These are phyloP conservation scores for Lophiostoma macrostomum DNA, from an alignment of 495 filamentous ascomycete species.

Conservation along the genomic window DNA sequence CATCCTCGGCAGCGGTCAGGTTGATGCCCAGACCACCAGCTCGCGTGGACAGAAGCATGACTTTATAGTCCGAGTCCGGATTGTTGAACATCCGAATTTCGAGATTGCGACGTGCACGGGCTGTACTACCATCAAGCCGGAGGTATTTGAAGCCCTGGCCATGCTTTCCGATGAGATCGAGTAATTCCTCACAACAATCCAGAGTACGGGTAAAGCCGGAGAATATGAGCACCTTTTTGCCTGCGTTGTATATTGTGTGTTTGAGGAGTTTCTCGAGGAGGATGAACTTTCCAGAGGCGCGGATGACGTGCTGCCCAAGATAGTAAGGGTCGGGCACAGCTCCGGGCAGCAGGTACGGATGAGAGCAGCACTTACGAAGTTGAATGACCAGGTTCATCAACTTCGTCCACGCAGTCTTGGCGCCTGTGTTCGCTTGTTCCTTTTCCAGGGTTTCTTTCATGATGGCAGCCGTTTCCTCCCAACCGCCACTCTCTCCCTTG, in stretches of 20 bases:
- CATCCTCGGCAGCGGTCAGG: conserved; percentile 56
- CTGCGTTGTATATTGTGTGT: conserved; percentile 53
- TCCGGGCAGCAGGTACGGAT: conserved; percentile 57
- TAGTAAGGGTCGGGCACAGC: conserved; percentile 53
- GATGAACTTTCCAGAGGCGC: conserved; percentile 62
- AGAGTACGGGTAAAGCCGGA: conserved; percentile 60
- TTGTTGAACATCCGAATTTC: conserved; percentile 59
- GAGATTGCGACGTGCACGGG: conserved; percentile 54
- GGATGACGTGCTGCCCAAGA: conserved; percentile 52
- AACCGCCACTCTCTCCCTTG: conserved; percentile 36
- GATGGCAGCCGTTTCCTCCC: conserved; percentile 49
- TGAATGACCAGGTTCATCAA: conserved; percentile 66
- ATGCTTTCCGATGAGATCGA: conserved; percentile 49
- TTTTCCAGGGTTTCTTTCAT: conserved; percentile 47
- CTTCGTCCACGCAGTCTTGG: conserved; percentile 49
- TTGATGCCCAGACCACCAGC: conserved; percentile 67
- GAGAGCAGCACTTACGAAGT: conserved; percentile 61
- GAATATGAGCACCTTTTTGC: conserved; percentile 63
- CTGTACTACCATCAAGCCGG: conserved; percentile 58
- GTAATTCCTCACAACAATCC: conserved; percentile 58
- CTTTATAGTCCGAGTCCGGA: conserved; percentile 46
- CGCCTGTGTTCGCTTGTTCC: conserved; percentile 39
- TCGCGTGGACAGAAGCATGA: conserved; percentile 63
- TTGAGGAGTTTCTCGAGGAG: conserved; percentile 60
- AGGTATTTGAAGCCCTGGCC: conserved; percentile 49